Conservation (phyloP, 2,329 filamentous ascomycete species). For the Colletotrichum costaricense region DNA sequence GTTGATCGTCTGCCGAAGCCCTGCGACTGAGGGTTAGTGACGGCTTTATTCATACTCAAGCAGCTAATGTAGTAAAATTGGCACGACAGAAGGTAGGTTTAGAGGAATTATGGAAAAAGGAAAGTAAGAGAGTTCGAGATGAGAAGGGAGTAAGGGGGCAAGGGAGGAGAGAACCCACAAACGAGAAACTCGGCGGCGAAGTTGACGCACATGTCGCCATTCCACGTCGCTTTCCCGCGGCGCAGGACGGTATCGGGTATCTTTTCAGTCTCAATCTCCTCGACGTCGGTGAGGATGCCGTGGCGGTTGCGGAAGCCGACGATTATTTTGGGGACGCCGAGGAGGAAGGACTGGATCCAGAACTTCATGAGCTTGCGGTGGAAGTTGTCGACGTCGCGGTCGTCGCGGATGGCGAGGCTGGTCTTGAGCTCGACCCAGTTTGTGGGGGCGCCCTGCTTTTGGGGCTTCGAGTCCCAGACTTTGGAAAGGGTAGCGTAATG, state of each 20-base stretch:
- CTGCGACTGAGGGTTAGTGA: conserved; percentile 51
- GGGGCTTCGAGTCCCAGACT: conserved; percentile 87
- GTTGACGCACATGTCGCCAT: conserved; percentile 93
- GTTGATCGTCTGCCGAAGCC: conserved; percentile 70
- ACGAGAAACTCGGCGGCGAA: conserved; percentile 83
- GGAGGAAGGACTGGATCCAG: conserved; percentile 95
- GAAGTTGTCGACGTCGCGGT: conserved; percentile 78
- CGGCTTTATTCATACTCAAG: neutral
- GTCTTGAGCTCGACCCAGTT: conserved; percentile 98
- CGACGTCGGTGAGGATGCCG: conserved; percentile 77
- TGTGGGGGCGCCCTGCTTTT: conserved; percentile 72
- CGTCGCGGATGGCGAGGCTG: conserved; percentile 75
- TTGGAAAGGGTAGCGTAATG: conserved; percentile 19
- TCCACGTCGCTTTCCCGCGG: conserved; percentile 78
- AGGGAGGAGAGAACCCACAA: conserved; percentile 63
- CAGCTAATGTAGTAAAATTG: too few species aligned
- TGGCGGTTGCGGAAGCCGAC: conserved; percentile 84
- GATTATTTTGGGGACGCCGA: conserved; percentile 91
- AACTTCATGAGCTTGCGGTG: conserved; percentile 94
- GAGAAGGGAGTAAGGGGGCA: too few species aligned
- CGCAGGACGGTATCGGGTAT: conserved; percentile 83
- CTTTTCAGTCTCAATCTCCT: conserved; percentile 82
- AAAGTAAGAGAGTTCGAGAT: neutral
- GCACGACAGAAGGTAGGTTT: neutral
- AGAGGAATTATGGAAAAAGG: neutral